These are phyloP conservation scores for Nannochloris sp. DNA, from an alignment of 139 green algal genomes.

Conservation along the genomic window DNA sequence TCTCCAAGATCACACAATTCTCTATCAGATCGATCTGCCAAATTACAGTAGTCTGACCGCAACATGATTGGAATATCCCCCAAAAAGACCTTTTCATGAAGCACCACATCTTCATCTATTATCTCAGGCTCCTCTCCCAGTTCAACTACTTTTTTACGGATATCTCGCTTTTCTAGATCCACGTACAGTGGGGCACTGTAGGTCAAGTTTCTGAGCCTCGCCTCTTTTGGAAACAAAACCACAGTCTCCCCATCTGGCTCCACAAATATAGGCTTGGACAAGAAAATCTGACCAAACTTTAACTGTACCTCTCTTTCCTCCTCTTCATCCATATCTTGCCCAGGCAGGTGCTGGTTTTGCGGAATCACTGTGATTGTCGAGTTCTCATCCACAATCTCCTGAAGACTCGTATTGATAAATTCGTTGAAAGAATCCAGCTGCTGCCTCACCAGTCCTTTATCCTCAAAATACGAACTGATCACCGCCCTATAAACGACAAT, in stretches of 20 bases:
- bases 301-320: slow-evolving; percentile 48
- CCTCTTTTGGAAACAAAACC: slow-evolving; percentile 91
- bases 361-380: slow-evolving; percentile 56
- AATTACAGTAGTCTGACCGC: slow-evolving; percentile 80
- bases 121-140: slow-evolving; percentile 19
- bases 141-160: slow-evolving; percentile 11
- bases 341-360: slow-evolving; percentile 72
- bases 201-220: slow-evolving; percentile 91
- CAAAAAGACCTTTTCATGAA: slow-evolving; percentile 79
- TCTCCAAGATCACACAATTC: slow-evolving; percentile 87
- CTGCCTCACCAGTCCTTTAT: slow-evolving; percentile 94
- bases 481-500: slow-evolving; percentile 46
- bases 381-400: slow-evolving; percentile 69
- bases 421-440: slow-evolving; percentile 99
- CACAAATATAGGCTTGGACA: slow-evolving; percentile 83
- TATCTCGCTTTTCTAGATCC: slow-evolving; percentile 71
- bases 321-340: slow-evolving; percentile 18
- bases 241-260: slow-evolving; percentile 85
- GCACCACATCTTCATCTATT: slow-evolving; percentile 42
- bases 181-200: slow-evolving; percentile 95
- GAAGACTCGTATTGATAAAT: slow-evolving; percentile 90
- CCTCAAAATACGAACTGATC: slow-evolving; percentile 88
- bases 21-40: slow-evolving; percentile 65
- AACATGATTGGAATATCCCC: slow-evolving; percentile 98
- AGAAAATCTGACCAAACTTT: slow-evolving; percentile 93